Evolutionary conservation across 345 rosid species (phyloP).

Genomic region (Brassica napus): DNA sequence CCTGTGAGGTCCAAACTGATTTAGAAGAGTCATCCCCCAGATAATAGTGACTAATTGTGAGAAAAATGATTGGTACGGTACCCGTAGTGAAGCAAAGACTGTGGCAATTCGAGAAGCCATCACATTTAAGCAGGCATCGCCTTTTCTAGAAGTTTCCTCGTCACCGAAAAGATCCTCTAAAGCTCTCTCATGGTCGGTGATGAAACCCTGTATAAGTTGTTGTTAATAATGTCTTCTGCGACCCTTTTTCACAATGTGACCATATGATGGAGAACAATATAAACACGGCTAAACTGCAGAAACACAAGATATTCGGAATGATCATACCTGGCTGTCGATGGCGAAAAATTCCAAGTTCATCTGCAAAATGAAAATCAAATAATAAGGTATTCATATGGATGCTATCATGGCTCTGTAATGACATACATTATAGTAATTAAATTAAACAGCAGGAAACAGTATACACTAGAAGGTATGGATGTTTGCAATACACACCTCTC

Average conservation of each 20-base stretch:
- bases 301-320: constrained; percentile 5
- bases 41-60: constrained; percentile 20
- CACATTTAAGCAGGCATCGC: constrained; percentile 82
- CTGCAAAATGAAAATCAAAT: constrained; percentile 52
- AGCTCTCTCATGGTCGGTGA: constrained; percentile 88
- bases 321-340: constrained; percentile 87
- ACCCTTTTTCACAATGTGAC: constrained; percentile 13
- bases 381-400: constrained; percentile 7
- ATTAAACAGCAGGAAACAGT: not conserved
- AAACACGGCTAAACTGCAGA: not conserved
- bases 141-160: constrained; percentile 75
- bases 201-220: constrained; percentile 61
- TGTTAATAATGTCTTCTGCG: not conserved
- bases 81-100: constrained; percentile 97
- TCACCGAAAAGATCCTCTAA: constrained; percentile 84
- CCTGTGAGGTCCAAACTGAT: constrained; percentile 50
- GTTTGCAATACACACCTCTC: constrained; percentile 63
- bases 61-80: constrained; percentile 54
- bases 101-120: constrained; percentile 95
- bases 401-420: not conserved
- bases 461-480: not conserved
- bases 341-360: constrained; percentile 99
- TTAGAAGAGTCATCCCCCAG: constrained; percentile 22
- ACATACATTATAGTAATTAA: not conserved
- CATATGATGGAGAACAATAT: constrained; percentile 1